phyloP scores from a whole-genome alignment of 1,284 basidiomycete genomes.

The Pterulicium gracile region DNA sequence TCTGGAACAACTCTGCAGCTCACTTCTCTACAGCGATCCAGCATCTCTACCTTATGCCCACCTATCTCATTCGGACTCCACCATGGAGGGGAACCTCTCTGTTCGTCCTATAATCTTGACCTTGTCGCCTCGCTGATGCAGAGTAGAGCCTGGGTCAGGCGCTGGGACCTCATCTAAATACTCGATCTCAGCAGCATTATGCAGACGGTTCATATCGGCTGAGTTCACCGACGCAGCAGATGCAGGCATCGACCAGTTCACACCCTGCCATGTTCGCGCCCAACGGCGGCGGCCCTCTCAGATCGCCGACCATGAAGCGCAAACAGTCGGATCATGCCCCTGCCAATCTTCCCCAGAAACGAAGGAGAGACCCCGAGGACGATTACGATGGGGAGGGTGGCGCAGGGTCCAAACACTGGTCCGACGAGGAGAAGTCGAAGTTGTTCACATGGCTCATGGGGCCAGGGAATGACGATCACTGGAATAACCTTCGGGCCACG shows the following conservation, averaged over 20 bases:
- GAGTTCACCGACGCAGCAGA: slow-evolving; percentile 6
- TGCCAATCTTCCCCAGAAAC: slow-evolving; percentile 33
- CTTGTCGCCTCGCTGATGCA: slow-evolving; percentile 24
- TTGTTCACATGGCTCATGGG: slow-evolving; percentile 69
- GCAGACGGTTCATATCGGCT: slow-evolving; percentile 27
- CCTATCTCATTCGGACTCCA: not conserved
- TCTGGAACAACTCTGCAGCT: no score
- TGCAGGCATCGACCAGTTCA: not conserved
- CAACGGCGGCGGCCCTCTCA: no score
- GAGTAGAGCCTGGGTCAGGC: slow-evolving; percentile 41
- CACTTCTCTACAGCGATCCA: not conserved
- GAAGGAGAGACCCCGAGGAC: slow-evolving; percentile 34
- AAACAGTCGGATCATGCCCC: slow-evolving; percentile 34
- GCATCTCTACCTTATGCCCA: not conserved
- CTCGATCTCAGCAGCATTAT: slow-evolving; percentile 17
- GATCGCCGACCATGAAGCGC: slow-evolving; percentile 36
- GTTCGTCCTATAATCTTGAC: slow-evolving; percentile 8
- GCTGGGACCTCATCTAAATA: slow-evolving; percentile 27
- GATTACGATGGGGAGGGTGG: slow-evolving; percentile 38
- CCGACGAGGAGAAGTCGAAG: slow-evolving; percentile 64
- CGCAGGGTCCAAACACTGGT: slow-evolving; percentile 69
- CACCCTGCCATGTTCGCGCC: not conserved
- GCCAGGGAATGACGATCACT: slow-evolving; percentile 56
- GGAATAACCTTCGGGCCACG: slow-evolving; percentile 59
- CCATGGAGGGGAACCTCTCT: not conserved